Evolutionary conservation across 2,329 filamentous ascomycete genomes (phyloP), one percentile per base, ranked within the genome.

Genomic region (Stagonosporopsis chrysanthemi): DNA sequence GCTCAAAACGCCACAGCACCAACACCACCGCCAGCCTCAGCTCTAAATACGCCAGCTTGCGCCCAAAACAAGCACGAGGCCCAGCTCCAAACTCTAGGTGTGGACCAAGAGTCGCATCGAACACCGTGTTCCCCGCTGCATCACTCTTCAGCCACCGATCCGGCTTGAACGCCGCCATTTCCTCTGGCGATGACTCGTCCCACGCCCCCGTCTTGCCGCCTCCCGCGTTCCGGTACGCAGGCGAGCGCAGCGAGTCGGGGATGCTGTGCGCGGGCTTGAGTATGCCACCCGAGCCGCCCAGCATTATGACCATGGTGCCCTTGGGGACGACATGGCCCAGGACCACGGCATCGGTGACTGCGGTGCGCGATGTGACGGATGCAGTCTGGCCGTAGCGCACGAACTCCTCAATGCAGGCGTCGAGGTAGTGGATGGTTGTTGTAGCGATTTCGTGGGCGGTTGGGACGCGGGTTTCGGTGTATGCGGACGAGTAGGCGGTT

Each of bases 321-420:
- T 75, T 76, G 2, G 78, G 78, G 8, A 81, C 73, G 23, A 45
- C 58, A 42, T 76, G 69, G 4, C 80, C 80, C 0, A 82, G 68
- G 4, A 82, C 52, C 4, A 70, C 60, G 0, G 79, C 78, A 57
- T 82, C 79, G 15, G 64, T 59, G 1, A 66, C 64, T 0, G 77
- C 69, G 1, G 58, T 58, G 12, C 81, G 76, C 0, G 68, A 54
- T 1, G 68, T 42, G 48, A 65, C 1, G 58, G 59, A 0, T 66
- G 50, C 69, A 1, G 75, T 74, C 14, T 53, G 54, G 14, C 66
- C 62, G 8, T 67, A 64, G 9, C 80, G 77, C 5, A 77, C 50
- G 2, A 73, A 69, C 51, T 82, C 80, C 56, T 81, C 78, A 9
- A 78, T 67, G 2, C 66, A 59, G 0, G 75, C 80, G 49, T 81